Conservation (phyloP, 805 yeast genomes). For the Zygosaccharomyces rouxii region DNA sequence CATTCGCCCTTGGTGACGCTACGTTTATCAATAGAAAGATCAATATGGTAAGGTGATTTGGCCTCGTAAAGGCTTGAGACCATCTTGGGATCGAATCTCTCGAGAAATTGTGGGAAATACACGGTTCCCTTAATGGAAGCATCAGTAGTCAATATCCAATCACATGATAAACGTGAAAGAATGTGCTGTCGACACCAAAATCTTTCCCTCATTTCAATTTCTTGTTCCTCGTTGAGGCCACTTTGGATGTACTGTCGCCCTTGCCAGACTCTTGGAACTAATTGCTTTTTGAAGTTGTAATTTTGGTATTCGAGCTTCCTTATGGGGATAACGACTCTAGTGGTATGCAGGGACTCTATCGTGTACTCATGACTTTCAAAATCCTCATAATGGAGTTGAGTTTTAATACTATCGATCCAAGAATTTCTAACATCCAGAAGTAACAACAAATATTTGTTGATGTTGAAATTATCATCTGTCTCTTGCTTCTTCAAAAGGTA, state of each 20-base stretch:
- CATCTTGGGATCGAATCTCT: conserved; percentile 25
- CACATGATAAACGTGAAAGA: conserved; percentile 54
- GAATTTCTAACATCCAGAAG: conserved; percentile 76
- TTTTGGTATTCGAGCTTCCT: conserved; percentile 46
- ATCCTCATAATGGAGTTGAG: conserved; percentile 36
- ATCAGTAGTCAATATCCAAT: conserved; percentile 46
- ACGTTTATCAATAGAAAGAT: conserved; percentile 11
- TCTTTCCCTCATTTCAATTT: conserved; percentile 48
- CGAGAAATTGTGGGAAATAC: conserved; percentile 27
- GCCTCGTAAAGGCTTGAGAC: conserved; percentile 24
- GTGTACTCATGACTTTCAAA: conserved; percentile 21
- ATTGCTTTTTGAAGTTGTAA: conserved; percentile 28
- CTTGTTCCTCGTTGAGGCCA: conserved; percentile 53
- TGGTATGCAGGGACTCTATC: conserved; percentile 43
- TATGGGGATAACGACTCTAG: conserved; percentile 69
- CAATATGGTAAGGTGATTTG: conserved; percentile 17
- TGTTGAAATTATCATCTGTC: conserved; percentile 22
- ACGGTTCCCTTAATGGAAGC: conserved; percentile 19
- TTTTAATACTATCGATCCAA: conserved; percentile 57
- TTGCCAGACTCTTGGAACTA: conserved; percentile 67
- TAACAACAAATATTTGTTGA: conserved; percentile 56
- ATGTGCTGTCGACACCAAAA: conserved; percentile 81
- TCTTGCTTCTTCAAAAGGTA: conserved; percentile 21
- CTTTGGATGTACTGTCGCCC: conserved; percentile 57
- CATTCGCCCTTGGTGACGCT: conserved; percentile 16